A percentile compares a stretch with the other conserved stretches of the same genome.
These are phyloP conservation scores for Obba rivulosa DNA, from an alignment of 768 basidiomycete genomes.

Conservation along the genomic window DNA sequence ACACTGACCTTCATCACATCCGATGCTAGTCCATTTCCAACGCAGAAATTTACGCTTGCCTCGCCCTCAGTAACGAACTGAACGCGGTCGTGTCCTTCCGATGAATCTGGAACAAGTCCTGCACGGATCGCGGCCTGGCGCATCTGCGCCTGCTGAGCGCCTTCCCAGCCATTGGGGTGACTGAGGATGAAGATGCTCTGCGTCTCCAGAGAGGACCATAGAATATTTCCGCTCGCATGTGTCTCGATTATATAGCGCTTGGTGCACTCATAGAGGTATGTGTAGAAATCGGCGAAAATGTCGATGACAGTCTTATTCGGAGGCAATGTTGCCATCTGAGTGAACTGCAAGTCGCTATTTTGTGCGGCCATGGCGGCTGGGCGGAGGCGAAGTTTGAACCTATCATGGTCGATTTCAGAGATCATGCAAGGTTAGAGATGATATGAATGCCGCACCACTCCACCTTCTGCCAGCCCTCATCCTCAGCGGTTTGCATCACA, in stretches of 20 bases:
- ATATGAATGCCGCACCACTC: conserved; percentile 2
- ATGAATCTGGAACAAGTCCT: conserved; percentile 40
- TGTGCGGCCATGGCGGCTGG: conserved; percentile 4
- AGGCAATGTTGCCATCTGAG: conserved; percentile 38
- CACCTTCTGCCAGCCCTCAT: conserved; percentile 20
- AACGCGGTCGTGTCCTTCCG: conserved; percentile 36
- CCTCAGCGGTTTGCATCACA: not conserved
- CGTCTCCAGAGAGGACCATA: conserved; percentile 41
- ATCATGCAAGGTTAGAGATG: conserved; percentile 28
- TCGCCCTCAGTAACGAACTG: conserved; percentile 61
- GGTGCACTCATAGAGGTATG: conserved; percentile 40
- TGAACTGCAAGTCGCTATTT: conserved; percentile 33
- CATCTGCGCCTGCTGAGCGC: conserved; percentile 51
- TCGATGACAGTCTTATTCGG: conserved; percentile 35
- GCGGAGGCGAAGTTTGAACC: conserved; percentile 17
- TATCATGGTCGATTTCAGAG: conserved; percentile 27
- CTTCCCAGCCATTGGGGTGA: conserved; percentile 67
- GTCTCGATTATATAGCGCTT: conserved; percentile 43
- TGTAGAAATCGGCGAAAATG: conserved; percentile 43
- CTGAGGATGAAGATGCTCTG: conserved; percentile 47
- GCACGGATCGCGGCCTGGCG: conserved; percentile 49
- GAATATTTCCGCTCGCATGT: conserved; percentile 34
- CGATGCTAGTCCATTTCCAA: conserved; percentile 40
- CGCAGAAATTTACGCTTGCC: conserved; percentile 54
- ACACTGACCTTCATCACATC: conserved; percentile 30